Conservation (phyloP, 2,329 filamentous ascomycete genomes). For the Phialocephala sp. region DNA sequence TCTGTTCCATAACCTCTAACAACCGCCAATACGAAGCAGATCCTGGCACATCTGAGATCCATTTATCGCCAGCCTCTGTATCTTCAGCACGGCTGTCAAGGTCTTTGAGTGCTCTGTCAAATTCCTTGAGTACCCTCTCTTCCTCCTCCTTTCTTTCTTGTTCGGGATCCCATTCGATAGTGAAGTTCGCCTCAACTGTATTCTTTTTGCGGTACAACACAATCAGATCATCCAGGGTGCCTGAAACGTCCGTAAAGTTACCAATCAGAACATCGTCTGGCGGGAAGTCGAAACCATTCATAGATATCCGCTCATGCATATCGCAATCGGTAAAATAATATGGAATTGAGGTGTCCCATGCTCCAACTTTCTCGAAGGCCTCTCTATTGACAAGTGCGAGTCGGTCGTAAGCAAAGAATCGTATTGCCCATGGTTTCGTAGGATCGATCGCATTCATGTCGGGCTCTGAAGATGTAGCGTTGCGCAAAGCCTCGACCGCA, state of each 20-base stretch:
- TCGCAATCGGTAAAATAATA: conserved; percentile 64
- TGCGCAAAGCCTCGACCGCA: conserved; percentile 21
- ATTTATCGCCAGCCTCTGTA: not conserved
- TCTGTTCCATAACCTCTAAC: conserved; percentile 40
- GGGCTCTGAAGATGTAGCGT: conserved; percentile 9
- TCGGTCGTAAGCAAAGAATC: conserved; percentile 63
- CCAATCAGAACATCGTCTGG: conserved; percentile 46
- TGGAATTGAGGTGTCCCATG: conserved; percentile 62
- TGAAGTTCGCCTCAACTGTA: conserved; percentile 40
- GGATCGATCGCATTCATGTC: conserved; percentile 9
- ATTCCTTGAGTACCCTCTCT: not conserved
- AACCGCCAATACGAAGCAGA: conserved; percentile 26
- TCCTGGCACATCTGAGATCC: conserved; percentile 7
- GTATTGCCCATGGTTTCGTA: conserved; percentile 50
- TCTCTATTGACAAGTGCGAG: conserved; percentile 60
- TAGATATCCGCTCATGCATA: conserved; percentile 53
- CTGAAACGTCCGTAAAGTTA: conserved; percentile 53
- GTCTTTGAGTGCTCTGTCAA: not conserved
- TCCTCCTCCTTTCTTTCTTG: not conserved
- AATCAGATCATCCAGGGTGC: conserved; percentile 51
- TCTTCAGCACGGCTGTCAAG: conserved; percentile 10
- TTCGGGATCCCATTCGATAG: conserved; percentile 35
- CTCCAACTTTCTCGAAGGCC: conserved; percentile 52
- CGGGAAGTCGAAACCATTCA: conserved; percentile 50
- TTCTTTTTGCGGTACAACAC: conserved; percentile 51